A percentile compares a stretch with the other conserved stretches of the same genome.
Conservation (phyloP, 192 early-diverging fungal genomes). For the Coemansia sp. region DNA sequence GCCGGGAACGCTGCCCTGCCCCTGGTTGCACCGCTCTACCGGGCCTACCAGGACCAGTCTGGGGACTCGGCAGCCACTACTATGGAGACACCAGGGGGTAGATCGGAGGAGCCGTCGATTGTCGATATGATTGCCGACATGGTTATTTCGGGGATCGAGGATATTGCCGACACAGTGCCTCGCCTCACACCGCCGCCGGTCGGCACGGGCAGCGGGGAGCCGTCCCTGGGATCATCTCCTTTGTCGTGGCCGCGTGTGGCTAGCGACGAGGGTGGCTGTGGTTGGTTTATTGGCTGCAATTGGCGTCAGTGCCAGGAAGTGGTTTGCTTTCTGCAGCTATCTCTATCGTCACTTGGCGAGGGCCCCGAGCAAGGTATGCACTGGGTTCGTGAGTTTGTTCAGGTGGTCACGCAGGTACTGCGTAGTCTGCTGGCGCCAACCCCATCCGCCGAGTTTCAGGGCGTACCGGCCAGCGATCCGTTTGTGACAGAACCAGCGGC, state of each 20-base stretch:
- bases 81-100: too few relatives aligned
- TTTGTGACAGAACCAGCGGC: background rate
- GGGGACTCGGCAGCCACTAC: background rate
- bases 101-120: slow-evolving; percentile 5
- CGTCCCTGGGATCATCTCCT: background rate
- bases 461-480: background rate
- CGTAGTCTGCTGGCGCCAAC: background rate
- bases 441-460: background rate
- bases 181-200: slow-evolving; percentile 3
- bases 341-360: background rate
- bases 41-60: background rate
- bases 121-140: slow-evolving; percentile 20
- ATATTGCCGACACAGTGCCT: slow-evolving; percentile 19
- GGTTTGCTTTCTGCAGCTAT: slow-evolving; percentile 6
- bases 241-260: slow-evolving; percentile 26
- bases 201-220: background rate
- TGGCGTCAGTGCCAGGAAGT: background rate
- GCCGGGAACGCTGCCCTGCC: background rate
- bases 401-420: background rate
- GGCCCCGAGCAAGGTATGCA: background rate
- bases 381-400: slow-evolving; percentile 1
- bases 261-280: slow-evolving; percentile 30
- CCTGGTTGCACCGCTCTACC: background rate
- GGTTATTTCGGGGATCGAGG: slow-evolving; percentile 30
- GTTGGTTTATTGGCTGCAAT: slow-evolving; percentile 29